These are phyloP conservation scores for Panicum virgatum DNA, from an alignment of 202 grass and related monocot genomes.

Conservation along the genomic window DNA sequence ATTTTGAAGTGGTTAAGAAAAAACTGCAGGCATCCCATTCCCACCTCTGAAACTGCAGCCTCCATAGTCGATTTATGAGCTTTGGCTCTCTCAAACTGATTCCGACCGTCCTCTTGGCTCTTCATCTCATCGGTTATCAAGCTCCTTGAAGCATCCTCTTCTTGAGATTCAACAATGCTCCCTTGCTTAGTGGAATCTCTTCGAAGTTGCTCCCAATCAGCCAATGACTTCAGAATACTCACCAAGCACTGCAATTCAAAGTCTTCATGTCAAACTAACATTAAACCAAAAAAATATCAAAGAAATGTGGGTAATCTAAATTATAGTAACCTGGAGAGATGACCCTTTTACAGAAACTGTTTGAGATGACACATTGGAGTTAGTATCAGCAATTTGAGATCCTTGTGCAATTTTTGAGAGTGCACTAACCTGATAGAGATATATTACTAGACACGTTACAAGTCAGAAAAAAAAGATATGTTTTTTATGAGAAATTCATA, in stretches of 20 bases:
- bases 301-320: constrained; percentile 2
- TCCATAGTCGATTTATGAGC: constrained; percentile 99
- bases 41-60: constrained; percentile 86
- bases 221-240: constrained; percentile 96
- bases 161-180: constrained; percentile 50
- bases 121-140: constrained; percentile 62
- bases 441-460: constrained; percentile 30
- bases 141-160: constrained; percentile 67
- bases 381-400: constrained; percentile 73
- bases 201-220: constrained; percentile 91
- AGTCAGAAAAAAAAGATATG: not conserved
- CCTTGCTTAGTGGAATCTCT: constrained; percentile 66
- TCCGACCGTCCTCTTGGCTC: constrained; percentile 70
- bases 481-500: not conserved
- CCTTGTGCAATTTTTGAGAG: constrained; percentile 94
- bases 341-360: constrained; percentile 85
- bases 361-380: constrained; percentile 65
- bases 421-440: constrained; percentile 72
- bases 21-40: constrained; percentile 49
- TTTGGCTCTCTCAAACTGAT: constrained; percentile 99
- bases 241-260: constrained; percentile 74
- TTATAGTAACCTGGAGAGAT: constrained; percentile 89
- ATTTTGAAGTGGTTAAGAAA: constrained; percentile 20
- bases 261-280: constrained; percentile 31
- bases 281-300: constrained; percentile 30